Conservation (phyloP, 495 filamentous ascomycete species). For the Aspergillus asperescens region DNA sequence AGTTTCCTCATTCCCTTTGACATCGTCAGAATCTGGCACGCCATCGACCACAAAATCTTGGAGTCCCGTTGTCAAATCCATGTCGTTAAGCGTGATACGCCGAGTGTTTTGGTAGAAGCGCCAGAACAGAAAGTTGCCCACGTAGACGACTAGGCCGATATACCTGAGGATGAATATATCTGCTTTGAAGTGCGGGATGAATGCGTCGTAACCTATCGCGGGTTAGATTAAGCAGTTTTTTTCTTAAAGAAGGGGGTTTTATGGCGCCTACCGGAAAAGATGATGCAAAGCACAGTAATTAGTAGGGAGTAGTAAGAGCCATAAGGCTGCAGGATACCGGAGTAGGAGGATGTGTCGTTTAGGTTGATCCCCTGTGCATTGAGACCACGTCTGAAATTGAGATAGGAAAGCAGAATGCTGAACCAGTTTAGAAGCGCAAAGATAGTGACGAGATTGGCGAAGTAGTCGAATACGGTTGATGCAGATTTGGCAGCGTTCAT, state of each 20-base stretch:
- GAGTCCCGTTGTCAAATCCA: neutral
- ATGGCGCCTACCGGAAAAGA: neutral
- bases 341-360: neutral
- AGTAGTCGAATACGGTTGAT: conserved; percentile 2
- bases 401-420: conserved; percentile 7
- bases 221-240: neutral
- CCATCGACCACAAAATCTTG: neutral
- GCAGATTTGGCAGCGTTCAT: neutral
- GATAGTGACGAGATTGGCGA: conserved; percentile 1
- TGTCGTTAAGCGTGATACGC: neutral
- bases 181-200: conserved; percentile 1
- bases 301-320: neutral
- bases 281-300: conserved; percentile 4
- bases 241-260: neutral
- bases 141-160: conserved; percentile 5
- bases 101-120: neutral
- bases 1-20: neutral
- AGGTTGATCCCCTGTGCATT: neutral
- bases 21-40: neutral
- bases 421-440: conserved; percentile 8
- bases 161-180: neutral
- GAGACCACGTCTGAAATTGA: neutral
- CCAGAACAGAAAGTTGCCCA: neutral
- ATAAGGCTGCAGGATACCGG: neutral
- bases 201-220: neutral